These are phyloP conservation scores for Zoysia pacifica DNA, from an alignment of 176 grass and related monocot genomes.

Conservation along the genomic window DNA sequence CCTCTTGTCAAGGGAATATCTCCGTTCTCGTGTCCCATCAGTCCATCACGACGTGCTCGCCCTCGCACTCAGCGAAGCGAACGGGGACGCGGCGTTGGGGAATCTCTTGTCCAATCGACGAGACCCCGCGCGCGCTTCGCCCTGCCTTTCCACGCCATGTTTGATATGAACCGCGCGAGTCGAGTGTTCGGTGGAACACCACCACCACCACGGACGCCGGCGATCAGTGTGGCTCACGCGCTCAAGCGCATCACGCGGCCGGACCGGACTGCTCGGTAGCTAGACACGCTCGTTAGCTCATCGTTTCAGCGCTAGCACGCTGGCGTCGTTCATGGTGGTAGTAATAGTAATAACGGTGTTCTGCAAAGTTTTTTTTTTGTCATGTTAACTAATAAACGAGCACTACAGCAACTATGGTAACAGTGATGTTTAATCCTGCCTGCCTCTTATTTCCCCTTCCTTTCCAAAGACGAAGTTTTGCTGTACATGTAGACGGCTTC, in stretches of 20 bases:
- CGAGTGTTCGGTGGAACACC: constrained; percentile 30
- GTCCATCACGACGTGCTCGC: not conserved
- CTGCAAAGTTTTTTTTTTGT: no score
- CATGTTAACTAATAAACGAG: not conserved
- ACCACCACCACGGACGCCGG: not conserved
- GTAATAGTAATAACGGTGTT: not conserved
- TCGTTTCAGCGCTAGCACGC: no score
- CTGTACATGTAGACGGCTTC: not conserved
- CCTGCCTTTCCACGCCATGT: not conserved
- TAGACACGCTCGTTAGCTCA: no score
- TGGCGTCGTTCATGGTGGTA: no score
- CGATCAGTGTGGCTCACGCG: not conserved
- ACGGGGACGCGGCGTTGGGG: not conserved
- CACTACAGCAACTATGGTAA: not conserved
- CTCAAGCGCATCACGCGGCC: not conserved
- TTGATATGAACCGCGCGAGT: not conserved
- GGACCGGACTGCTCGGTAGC: no score
- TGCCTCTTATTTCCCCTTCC: not conserved
- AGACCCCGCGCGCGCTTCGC: not conserved
- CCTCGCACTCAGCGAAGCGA: no score
- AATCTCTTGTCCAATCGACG: not conserved
- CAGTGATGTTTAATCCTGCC: not conserved
- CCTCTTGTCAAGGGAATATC: constrained; percentile 50
- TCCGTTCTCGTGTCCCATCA: not conserved
- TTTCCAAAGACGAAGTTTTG: not conserved